Base-by-base conservation (phyloP, 495 filamentous ascomycete species). In the Lasiosphaeria miniovina region DNA sequence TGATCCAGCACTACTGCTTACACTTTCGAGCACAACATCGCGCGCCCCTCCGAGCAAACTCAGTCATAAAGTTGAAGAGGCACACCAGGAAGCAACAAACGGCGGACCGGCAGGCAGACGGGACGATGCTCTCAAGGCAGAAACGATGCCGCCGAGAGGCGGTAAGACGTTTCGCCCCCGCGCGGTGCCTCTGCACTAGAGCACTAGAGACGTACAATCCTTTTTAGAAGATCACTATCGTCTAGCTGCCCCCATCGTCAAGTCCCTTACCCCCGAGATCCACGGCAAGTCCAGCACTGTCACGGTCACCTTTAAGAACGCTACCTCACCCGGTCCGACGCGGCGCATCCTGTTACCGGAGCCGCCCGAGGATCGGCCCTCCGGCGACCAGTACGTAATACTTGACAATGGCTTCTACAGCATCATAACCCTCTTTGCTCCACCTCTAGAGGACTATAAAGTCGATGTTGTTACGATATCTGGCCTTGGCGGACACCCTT, bases 401-500 rank as follows among this genome's bases (percentile, higher is more conserved):
- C 4, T 57, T 32, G 48, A 52, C 54, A 38, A 1, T 33, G 33
- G 48, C 43, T 60, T 60, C 32, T 11, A 45, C 15, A 50, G 58
- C 41, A 9, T 60, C 58, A 60, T 50, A 6, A 54, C 58, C 17
- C 50, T 60, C 36, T 55, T 50, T 15, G 14, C 50, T 43, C 58
- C 58, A 6, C 40, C 51, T 15, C 43, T n/a, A 12, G 58, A 55
- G 3, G 35, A 53, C 38, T 50, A 60, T 40, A 55, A 54, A 40
- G 14, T 60, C 15, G 58, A 60, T 14, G 31, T 63, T 24, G 36
- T 63, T 48, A 55, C 61, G 33, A 1, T 59, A 11, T 63, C 61
- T 36, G 61, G 61, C 24, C 55, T 63, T 35, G 61, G 55, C 6
- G 61, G 61, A 33, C 61, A 63, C 51, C 55, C 61, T 33, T 63